Conservation (phyloP, 2,329 filamentous ascomycete species). For the Ophiosphaerella herpotricha region DNA sequence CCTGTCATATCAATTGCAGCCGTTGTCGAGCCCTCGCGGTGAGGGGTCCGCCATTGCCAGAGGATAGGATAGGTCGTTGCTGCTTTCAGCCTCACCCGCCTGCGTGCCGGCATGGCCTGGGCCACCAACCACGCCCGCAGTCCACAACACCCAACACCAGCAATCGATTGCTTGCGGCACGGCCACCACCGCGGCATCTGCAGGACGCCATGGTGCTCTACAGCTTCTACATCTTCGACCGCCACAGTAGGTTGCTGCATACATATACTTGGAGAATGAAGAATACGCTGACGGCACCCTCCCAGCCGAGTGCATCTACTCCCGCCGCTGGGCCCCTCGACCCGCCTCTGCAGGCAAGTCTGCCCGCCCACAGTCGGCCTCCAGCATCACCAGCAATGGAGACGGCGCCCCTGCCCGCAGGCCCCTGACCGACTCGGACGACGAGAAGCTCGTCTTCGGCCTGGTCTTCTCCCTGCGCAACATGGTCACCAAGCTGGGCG, state of each 20-base stretch:
- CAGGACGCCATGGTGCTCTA: conserved; percentile 78
- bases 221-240: conserved; percentile 98
- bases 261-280: neutral
- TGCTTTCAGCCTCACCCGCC: conserved; percentile 16
- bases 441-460: conserved; percentile 96
- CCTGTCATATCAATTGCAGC: conserved; percentile 12
- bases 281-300: conserved; percentile 17
- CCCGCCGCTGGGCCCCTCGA: conserved; percentile 74
- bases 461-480: conserved; percentile 95
- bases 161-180: no score
- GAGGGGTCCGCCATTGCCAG: no score
- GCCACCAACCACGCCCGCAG: neutral
- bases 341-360: conserved; percentile 54
- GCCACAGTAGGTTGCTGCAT: conserved; percentile 73
- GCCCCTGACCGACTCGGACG: conserved; percentile 68
- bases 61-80: neutral
- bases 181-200: neutral
- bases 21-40: neutral
- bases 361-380: conserved; percentile 55
- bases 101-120: no score
- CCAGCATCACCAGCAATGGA: conserved; percentile 53
- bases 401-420: conserved; percentile 40
- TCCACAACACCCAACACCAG: no score
- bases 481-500: conserved; percentile 94
- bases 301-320: conserved; percentile 95